Conservation (phyloP, 345 rosid species). For the Rhodamnia argentea region DNA sequence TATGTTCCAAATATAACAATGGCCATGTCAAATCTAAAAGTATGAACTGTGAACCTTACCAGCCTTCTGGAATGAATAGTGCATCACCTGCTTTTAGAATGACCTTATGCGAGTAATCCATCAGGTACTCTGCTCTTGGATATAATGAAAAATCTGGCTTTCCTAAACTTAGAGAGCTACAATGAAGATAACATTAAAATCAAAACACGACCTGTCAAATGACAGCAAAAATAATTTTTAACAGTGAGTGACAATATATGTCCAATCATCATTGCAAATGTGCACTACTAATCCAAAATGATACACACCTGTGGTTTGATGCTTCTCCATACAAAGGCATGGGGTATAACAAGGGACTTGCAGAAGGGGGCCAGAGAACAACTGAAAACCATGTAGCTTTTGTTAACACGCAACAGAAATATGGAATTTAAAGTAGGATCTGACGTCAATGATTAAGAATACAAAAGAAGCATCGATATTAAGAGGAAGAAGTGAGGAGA, state of each 20-base stretch:
- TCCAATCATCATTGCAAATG: neutral
- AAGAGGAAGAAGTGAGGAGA: neutral
- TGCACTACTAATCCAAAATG: neutral
- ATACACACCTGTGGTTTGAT: conserved; percentile 77
- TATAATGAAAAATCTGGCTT: conserved; percentile 49
- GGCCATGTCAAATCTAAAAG: neutral
- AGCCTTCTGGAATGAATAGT: conserved; percentile 98
- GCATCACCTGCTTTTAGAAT: conserved; percentile 78
- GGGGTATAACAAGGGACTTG: conserved; percentile 73
- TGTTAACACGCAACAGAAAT: neutral
- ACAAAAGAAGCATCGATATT: neutral
- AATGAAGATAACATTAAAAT: conserved; percentile 3
- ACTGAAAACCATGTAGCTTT: conserved; percentile 27
- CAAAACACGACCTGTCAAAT: neutral
- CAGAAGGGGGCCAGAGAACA: conserved; percentile 84
- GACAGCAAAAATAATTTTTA: neutral
- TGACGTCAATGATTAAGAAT: neutral
- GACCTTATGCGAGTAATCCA: conserved; percentile 51
- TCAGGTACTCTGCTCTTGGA: conserved; percentile 62
- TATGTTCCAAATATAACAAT: neutral
- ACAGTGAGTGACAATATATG: neutral
- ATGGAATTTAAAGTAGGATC: neutral
- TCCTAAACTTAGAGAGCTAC: conserved; percentile 62
- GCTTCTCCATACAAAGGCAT: conserved; percentile 91
- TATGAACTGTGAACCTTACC: conserved; percentile 32